Evolutionary conservation across 2,329 filamentous ascomycete genomes (phyloP), one percentile per base, ranked within the genome.

Genomic region (Ascochyta pisi): DNA sequence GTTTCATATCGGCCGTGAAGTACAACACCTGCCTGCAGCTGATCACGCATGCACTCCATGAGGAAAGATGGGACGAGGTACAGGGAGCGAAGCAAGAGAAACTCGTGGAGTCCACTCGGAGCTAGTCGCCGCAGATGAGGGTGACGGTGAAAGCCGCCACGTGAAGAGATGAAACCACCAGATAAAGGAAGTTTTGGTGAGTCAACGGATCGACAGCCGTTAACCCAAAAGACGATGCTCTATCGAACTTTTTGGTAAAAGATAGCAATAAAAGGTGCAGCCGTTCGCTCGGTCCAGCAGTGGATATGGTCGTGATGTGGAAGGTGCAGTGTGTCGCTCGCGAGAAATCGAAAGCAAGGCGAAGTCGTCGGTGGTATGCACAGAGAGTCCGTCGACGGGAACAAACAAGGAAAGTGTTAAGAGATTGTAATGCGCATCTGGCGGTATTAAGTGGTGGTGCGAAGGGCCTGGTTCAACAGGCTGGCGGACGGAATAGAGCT

Each of bases 1-100:
- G 93, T 96, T 79, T 90, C 84, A 77, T 95, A 99, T 66, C 95
- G 93, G 76, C 91, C 92, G 75, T 91, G 88, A 73, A 96, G 87
- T 73, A 96, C 80, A 78, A 90, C 86, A 77, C 90, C 91, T 77
- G 87, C 83, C 73, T 87, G 82, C 79, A 96, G 95, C 73, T 87
- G 84, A 79, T 92, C 87, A 80, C 88, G 87, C 83, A 96, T 86
- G 83, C 92, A 96, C 81, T 92, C 91, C 92, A 96, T 89, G 67
- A 61, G 65, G 61, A 55, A 64, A 41, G 57, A 49, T 62, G 46
- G 50, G 50, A 49, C 47, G 52, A 61, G 50, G 33, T 50, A 63
- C 38, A 58, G 63, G 54, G 34, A 65, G 64, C 47, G 57, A 66
- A 66, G 67, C 62, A 65, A 61, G 62, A 54, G 67, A 57, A 63